phyloP scores from a whole-genome alignment of 208 protist genomes.

The Leishmania major region DNA sequence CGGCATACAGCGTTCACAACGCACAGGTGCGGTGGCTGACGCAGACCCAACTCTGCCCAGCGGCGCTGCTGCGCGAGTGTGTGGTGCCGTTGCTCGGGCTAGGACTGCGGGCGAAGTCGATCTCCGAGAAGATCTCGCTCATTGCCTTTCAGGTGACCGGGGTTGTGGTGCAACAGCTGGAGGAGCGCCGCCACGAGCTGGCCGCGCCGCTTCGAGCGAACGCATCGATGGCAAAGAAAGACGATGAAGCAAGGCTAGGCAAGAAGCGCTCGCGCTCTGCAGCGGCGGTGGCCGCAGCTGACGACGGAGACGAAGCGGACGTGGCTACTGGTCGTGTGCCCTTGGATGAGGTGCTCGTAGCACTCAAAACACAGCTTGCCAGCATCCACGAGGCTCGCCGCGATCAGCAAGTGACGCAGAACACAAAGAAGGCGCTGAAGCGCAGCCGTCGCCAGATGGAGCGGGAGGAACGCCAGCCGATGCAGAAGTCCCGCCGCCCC shows the following conservation, averaged over 20 bases:
- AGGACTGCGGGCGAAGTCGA: slow-evolving; percentile 41
- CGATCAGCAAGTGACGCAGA: slow-evolving; percentile 35
- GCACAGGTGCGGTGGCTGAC: slow-evolving; percentile 48
- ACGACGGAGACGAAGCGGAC: background rate
- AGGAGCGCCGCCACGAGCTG: slow-evolving; percentile 50
- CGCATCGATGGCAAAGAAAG: background rate
- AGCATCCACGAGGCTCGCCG: slow-evolving; percentile 32
- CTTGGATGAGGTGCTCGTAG: slow-evolving; percentile 35
- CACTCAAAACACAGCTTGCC: slow-evolving; percentile 36
- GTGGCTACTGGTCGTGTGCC: slow-evolving; percentile 8
- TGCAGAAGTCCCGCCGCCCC: slow-evolving; percentile 1
- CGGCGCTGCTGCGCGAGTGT: slow-evolving; percentile 22
- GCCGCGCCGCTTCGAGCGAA: slow-evolving; percentile 4
- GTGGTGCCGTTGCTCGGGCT: slow-evolving; percentile 58
- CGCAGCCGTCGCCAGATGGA: slow-evolving; percentile 47
- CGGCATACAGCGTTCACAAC: slow-evolving; percentile 13
- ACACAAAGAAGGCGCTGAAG: slow-evolving; percentile 37
- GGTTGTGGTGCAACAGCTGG: slow-evolving; percentile 78
- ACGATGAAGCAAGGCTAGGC: slow-evolving; percentile 2
- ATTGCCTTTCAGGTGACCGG: slow-evolving; percentile 53
- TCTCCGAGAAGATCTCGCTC: slow-evolving; percentile 64
- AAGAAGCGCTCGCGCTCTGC: slow-evolving; percentile 17
- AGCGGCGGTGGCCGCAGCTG: background rate
- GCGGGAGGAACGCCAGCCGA: slow-evolving; percentile 26
- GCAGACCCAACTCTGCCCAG: slow-evolving; percentile 26